phyloP scores from a whole-genome alignment of 345 rosid genomes.

The Salix exigua region DNA sequence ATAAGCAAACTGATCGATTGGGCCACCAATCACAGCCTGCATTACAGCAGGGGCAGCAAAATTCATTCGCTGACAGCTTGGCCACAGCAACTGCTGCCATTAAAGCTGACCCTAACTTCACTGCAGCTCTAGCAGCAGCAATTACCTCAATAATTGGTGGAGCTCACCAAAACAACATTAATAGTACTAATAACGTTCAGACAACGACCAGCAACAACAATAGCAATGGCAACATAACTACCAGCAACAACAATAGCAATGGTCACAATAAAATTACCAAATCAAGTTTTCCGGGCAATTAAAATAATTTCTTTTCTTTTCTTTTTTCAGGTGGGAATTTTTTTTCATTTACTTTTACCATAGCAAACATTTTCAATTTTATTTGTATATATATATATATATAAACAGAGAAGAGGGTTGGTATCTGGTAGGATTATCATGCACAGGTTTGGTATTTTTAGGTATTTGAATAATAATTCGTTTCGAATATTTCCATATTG shows the following conservation, averaged over 20 bases:
- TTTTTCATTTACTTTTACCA: not conserved
- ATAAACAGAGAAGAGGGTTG: not conserved
- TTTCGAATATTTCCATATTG: not conserved
- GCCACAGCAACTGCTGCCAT: slow-evolving; percentile 48
- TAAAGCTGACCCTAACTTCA: slow-evolving; percentile 58
- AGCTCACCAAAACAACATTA: slow-evolving; percentile 19
- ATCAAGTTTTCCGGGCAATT: slow-evolving; percentile 33
- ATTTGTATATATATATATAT: not conserved
- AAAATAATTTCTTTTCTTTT: not conserved
- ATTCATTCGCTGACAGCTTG: slow-evolving; percentile 35
- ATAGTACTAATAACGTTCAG: slow-evolving; percentile 12
- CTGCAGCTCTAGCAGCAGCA: slow-evolving; percentile 66
- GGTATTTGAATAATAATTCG: slow-evolving; percentile 25
- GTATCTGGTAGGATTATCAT: slow-evolving; percentile 6
- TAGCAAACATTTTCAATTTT: slow-evolving; percentile 1
- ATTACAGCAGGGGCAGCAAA: slow-evolving; percentile 28
- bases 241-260: slow-evolving; percentile 21
- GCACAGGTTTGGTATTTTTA: slow-evolving; percentile 14
- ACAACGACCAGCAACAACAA: slow-evolving; percentile 18
- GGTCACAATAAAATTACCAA: slow-evolving; percentile 30
- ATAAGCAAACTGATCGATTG: slow-evolving; percentile 25
- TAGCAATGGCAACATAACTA: slow-evolving; percentile 7
- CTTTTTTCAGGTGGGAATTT: not conserved
- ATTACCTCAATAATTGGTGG: slow-evolving; percentile 53
- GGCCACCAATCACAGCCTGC: slow-evolving; percentile 25